phyloP scores from a whole-genome alignment of 495 filamentous ascomycete genomes.

The Aspergillus bertholletiae region DNA sequence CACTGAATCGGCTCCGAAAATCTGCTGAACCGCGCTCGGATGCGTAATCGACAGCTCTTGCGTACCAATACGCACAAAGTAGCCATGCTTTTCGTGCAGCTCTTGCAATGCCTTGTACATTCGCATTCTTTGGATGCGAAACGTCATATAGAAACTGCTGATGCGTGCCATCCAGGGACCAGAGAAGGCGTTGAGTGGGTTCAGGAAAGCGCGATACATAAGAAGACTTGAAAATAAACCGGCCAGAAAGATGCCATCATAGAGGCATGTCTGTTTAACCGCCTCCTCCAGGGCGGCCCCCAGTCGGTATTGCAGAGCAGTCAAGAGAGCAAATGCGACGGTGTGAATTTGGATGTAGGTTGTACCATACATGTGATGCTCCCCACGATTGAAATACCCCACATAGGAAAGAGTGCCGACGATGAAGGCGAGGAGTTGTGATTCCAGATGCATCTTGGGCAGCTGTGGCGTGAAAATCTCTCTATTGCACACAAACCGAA shows the following conservation, averaged over 20 bases:
- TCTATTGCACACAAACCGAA: no score
- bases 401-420: conserved; percentile 9
- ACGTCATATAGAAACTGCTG: conserved; percentile 19
- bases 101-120: conserved; percentile 16
- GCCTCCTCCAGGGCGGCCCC: no score
- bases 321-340: no score
- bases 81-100: conserved; percentile 24
- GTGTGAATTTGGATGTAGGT: conserved; percentile 6
- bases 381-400: conserved; percentile 13
- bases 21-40: conserved; percentile 23
- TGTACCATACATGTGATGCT: conserved; percentile 12
- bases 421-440: no score
- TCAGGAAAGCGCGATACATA: conserved; percentile 22
- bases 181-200: conserved; percentile 26
- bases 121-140: not conserved
- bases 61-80: conserved; percentile 30
- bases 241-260: conserved; percentile 11
- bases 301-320: no score
- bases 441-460: no score
- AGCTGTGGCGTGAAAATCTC: no score
- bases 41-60: conserved; percentile 30
- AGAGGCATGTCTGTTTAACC: no score
- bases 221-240: conserved; percentile 29
- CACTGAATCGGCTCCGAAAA: conserved; percentile 28
- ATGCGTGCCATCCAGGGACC: conserved; percentile 22